A percentile compares a stretch with the other conserved stretches of the same genome.
phyloP scores from a whole-genome alignment of 106 monocot species.

The Phalaenopsis equestris region DNA sequence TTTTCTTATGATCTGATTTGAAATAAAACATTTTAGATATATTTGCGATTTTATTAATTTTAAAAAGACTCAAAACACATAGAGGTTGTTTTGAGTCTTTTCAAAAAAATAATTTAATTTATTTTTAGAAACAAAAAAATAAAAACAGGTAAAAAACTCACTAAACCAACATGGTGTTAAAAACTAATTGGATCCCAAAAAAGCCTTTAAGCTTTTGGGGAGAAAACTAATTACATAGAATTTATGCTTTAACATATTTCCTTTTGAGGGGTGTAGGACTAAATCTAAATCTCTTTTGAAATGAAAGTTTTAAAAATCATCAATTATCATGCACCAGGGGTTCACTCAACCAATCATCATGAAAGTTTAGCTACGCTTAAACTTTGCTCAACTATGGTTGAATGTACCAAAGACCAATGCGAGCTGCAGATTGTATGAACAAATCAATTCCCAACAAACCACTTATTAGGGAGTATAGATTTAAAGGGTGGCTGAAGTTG shows the following conservation, averaged over 20 bases:
- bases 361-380: neutral
- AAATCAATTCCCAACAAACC: neutral
- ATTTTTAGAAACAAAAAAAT: too few relatives aligned
- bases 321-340: neutral
- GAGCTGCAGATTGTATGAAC: neutral
- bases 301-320: neutral
- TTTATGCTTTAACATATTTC: neutral
- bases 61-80: too few relatives aligned
- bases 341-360: neutral
- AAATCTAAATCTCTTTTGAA: neutral
- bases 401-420: neutral
- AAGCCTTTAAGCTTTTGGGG: neutral
- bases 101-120: too few relatives aligned
- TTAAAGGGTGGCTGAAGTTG: too few relatives aligned
- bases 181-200: too few relatives aligned
- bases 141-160: too few relatives aligned
- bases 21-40: too few relatives aligned
- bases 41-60: too few relatives aligned
- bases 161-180: too few relatives aligned
- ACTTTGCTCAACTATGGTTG: constrained; percentile 1
- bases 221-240: neutral
- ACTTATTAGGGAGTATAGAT: too few relatives aligned
- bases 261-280: neutral
- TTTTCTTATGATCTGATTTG: too few relatives aligned
- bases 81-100: too few relatives aligned